These are phyloP conservation scores for Lentinula novae-zelandiae DNA, from an alignment of 1,284 basidiomycete species.

Conservation along the genomic window DNA sequence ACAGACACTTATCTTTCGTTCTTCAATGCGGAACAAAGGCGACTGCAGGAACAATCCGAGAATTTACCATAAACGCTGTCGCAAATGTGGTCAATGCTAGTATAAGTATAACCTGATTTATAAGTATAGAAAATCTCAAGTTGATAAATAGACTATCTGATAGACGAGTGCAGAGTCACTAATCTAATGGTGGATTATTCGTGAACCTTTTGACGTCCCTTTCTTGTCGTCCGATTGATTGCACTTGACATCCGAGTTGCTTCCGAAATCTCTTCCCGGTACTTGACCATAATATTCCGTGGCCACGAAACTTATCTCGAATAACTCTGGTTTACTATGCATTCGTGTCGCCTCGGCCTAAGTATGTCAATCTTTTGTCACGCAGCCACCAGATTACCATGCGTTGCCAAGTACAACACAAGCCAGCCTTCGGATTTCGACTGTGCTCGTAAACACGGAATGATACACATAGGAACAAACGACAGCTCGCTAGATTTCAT, in stretches of 20 bases:
- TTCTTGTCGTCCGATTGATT: not conserved
- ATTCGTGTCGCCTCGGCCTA: too few relatives aligned
- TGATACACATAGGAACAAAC: too few relatives aligned
- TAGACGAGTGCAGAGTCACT: not conserved
- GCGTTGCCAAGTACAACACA: too few relatives aligned
- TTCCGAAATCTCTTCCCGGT: not conserved
- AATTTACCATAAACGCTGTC: not conserved
- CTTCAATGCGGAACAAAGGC: conserved; percentile 11
- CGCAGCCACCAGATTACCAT: too few relatives aligned
- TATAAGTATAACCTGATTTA: not conserved
- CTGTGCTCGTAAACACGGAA: too few relatives aligned
- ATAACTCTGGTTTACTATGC: not conserved
- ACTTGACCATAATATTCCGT: too few relatives aligned
- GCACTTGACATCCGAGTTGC: not conserved
- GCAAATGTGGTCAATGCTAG: too few relatives aligned
- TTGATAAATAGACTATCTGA: not conserved
- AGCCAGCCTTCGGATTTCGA: too few relatives aligned
- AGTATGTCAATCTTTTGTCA: too few relatives aligned
- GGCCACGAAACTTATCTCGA: not conserved
- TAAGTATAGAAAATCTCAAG: not conserved
- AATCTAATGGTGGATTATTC: not conserved
- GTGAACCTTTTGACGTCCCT: not conserved
- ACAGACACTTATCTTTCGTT: conserved; percentile 15
- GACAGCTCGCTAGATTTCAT: too few relatives aligned
- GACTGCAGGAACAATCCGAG: not conserved